Base-by-base conservation (phyloP, 441 rosid species). In the Jatropha multifida region DNA sequence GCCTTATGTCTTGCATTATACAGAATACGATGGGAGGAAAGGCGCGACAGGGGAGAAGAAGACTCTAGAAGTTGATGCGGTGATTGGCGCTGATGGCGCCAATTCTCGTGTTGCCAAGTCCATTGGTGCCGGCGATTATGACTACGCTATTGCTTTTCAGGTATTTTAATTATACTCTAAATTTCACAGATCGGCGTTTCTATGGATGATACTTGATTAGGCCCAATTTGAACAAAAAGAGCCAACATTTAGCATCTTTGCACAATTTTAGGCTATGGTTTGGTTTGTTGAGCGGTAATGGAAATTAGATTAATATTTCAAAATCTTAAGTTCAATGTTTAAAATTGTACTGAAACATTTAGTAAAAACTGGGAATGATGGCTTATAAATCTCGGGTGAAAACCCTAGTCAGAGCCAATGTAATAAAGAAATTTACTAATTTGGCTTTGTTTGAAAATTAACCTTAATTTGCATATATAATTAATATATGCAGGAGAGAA, bases 121-220 rank as follows among this genome's bases (percentile, higher is more conserved):
- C 11, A 94, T 94, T 40, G 85, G 75, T 44, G 94, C 98, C 17
- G 97, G 98, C 0, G 98, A 92, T 77, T 94, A 92, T 71, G 97
- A 94, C 32, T 94, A 92, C 69, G 97, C 98, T 42, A 92, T 94
- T 72, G 96, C 97, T 1, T 92, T 92, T 83, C 97, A 94, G 97
- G 98, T 94, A 79, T 26, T 59, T 4, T 23, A 59, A 59, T n/a
- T 23, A 32, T 1, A 32, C 32, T 1, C 32, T 2, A 32, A 32
- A 32, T 32, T 32, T 32, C 32, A 32, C 32, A 32, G 32, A 2
- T 32, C 2, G 32, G 32, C 2, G 32, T 32, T 32, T 32, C 32
- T 32, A 2, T 32, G 32, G 32, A 32, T 32, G 32, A 32, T 32
- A 32, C 32, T 32, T 32, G 32, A 32, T 32, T 32, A 32, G 32